phyloP scores from a whole-genome alignment of 495 filamentous ascomycete species.

The Lepraria neglecta region DNA sequence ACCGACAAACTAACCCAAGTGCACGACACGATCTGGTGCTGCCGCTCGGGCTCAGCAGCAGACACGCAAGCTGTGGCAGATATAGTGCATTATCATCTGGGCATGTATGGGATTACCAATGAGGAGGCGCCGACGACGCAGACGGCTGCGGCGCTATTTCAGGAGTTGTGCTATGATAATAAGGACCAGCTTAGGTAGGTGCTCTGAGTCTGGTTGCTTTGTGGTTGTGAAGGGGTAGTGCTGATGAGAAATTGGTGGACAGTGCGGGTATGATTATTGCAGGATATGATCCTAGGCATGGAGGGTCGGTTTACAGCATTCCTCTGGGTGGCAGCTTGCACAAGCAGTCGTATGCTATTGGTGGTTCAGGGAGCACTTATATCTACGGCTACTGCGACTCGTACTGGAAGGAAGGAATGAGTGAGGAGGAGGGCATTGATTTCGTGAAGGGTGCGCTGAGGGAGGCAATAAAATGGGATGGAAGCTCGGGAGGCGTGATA shows the following conservation, averaged over 20 bases:
- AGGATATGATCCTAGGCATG: constrained; percentile 86
- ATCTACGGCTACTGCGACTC: constrained; percentile 98
- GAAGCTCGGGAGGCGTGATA: constrained; percentile 96
- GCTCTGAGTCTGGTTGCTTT: background rate
- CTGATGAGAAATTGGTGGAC: background rate
- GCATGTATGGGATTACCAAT: constrained; percentile 83
- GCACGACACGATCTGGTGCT: constrained; percentile 99
- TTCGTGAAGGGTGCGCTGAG: constrained; percentile 86
- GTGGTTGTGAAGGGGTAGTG: background rate
- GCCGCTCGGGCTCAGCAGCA: constrained; percentile 90
- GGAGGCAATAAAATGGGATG: constrained; percentile 99
- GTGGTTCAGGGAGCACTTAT: constrained; percentile 95
- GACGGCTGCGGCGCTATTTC: constrained; percentile 89
- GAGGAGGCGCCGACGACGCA: constrained; percentile 85
- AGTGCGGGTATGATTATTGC: constrained; percentile 98
- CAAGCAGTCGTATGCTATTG: constrained; percentile 93
- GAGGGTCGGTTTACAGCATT: constrained; percentile 95
- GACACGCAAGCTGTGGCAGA: constrained; percentile 98
- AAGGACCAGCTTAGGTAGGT: constrained; percentile 80
- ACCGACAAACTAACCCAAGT: constrained; percentile 99
- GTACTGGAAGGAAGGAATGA: constrained; percentile 94
- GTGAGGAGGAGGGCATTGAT: constrained; percentile 80
- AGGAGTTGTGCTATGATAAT: constrained; percentile 95
- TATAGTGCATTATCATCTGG: constrained; percentile 92
- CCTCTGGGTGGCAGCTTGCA: constrained; percentile 94